Percentiles rank a stretch among this genome's conserved stretches.
Conservation (phyloP, 129 eudicot genomes). For the Helichrysum umbraculigerum region DNA sequence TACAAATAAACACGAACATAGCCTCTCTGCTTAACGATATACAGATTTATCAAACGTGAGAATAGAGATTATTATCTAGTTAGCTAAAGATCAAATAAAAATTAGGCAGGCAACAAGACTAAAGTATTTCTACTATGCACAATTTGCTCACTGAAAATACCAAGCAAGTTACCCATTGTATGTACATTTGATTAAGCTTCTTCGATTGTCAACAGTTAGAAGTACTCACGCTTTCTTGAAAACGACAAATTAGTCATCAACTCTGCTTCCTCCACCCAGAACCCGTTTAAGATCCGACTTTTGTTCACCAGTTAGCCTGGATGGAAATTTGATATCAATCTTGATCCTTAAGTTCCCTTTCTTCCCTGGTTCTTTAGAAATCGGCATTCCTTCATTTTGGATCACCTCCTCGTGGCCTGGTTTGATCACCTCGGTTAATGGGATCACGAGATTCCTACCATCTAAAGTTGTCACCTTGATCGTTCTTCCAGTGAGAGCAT, state of each 20-base stretch:
- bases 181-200: conserved; percentile 44
- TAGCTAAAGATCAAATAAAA: conserved; percentile 23
- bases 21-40: conserved; percentile 26
- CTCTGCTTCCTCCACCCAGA: conserved; percentile 47
- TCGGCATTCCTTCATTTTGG: conserved; percentile 75
- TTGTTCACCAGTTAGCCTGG: conserved; percentile 69
- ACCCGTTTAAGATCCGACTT: conserved; percentile 72
- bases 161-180: conserved; percentile 48
- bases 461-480: conserved; percentile 64
- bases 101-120: conserved; percentile 12
- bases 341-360: conserved; percentile 75
- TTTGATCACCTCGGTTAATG: conserved; percentile 53
- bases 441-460: conserved; percentile 50
- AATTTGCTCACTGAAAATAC: conserved; percentile 32
- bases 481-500: conserved; percentile 80
- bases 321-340: conserved; percentile 79
- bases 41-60: conserved; percentile 37
- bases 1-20: conserved; percentile 29
- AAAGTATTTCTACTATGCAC: conserved; percentile 67
- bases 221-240: conserved; percentile 26
- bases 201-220: conserved; percentile 42
- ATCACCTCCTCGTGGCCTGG: conserved; percentile 71
- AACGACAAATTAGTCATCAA: conserved; percentile 25
- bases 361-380: conserved; percentile 80
- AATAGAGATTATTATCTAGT: conserved; percentile 29